phyloP scores from a whole-genome alignment of 352 stramenopile genomes.

The Globisporangium orthogonon region DNA sequence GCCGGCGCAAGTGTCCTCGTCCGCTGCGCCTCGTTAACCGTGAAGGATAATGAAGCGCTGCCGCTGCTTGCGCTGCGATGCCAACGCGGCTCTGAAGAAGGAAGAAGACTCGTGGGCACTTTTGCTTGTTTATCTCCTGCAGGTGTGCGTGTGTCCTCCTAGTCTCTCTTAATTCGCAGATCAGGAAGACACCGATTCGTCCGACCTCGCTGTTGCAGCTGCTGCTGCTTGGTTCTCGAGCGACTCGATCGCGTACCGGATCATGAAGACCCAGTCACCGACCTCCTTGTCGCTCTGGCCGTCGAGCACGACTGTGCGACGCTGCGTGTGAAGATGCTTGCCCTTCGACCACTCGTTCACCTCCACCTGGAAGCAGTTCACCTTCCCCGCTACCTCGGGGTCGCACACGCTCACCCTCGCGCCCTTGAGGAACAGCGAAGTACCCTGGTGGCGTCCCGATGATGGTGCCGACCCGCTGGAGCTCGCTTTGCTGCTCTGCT shows the following conservation, averaged over 20 bases:
- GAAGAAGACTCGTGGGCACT: no score
- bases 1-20: not conserved
- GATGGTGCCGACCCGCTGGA: no score
- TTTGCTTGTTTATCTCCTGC: no score
- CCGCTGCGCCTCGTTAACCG: not conserved
- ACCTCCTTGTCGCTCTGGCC: slow-evolving; percentile 73
- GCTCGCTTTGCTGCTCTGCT: slow-evolving; percentile 25
- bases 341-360: slow-evolving; percentile 80
- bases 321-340: slow-evolving; percentile 51
- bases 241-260: slow-evolving; percentile 81
- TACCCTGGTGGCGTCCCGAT: slow-evolving; percentile 26
- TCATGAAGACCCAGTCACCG: slow-evolving; percentile 82
- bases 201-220: not conserved
- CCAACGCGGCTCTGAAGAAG: not conserved
- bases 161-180: no score
- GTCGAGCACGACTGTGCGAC: slow-evolving; percentile 64
- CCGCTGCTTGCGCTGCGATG: not conserved
- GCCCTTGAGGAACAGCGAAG: slow-evolving; percentile 61
- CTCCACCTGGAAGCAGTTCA: slow-evolving; percentile 84
- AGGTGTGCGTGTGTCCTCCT: no score
- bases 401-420: slow-evolving; percentile 73
- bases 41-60: slow-evolving; percentile 4
- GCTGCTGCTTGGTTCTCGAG: slow-evolving; percentile 43
- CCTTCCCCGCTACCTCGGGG: slow-evolving; percentile 59
- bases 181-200: not conserved